phyloP scores from a whole-genome alignment of 495 filamentous ascomycete genomes.

The Penicillium soppii region DNA sequence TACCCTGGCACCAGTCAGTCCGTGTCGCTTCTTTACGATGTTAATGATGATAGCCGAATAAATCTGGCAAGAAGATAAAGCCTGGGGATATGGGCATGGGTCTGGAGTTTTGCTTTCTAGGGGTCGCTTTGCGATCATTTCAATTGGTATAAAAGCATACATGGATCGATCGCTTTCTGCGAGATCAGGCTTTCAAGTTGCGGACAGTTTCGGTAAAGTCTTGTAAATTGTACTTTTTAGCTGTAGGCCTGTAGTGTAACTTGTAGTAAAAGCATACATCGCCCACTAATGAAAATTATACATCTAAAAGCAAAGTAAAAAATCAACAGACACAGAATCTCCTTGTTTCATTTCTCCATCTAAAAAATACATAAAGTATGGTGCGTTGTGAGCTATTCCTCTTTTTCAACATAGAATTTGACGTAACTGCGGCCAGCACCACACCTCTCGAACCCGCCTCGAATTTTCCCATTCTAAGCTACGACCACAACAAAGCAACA shows the following conservation, averaged over 20 bases:
- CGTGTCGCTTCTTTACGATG: slow-evolving; percentile 12
- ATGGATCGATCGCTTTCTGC: too few relatives aligned
- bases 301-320: background rate
- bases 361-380: background rate
- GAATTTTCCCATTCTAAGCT: slow-evolving; percentile 1
- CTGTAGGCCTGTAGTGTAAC: background rate
- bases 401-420: slow-evolving; percentile 11
- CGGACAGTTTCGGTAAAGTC: too few relatives aligned
- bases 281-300: too few relatives aligned
- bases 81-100: slow-evolving; percentile 3
- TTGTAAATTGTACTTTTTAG: too few relatives aligned
- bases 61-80: slow-evolving; percentile 4
- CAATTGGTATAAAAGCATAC: background rate
- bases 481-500: slow-evolving; percentile 12
- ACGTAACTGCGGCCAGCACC: slow-evolving; percentile 23
- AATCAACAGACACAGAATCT: too few relatives aligned
- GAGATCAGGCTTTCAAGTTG: too few relatives aligned
- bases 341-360: background rate
- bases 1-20: background rate
- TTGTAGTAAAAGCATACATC: background rate
- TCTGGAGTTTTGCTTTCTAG: slow-evolving; percentile 7
- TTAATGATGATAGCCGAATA: slow-evolving; percentile 17
- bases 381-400: background rate
- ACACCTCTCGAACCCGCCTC: slow-evolving; percentile 10
- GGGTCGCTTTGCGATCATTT: background rate